Percentiles rank a stretch among this genome's conserved stretches.
Evolutionary conservation across 306 rosid species (phyloP).

Genomic region (Psophocarpus tetragonolobus): DNA sequence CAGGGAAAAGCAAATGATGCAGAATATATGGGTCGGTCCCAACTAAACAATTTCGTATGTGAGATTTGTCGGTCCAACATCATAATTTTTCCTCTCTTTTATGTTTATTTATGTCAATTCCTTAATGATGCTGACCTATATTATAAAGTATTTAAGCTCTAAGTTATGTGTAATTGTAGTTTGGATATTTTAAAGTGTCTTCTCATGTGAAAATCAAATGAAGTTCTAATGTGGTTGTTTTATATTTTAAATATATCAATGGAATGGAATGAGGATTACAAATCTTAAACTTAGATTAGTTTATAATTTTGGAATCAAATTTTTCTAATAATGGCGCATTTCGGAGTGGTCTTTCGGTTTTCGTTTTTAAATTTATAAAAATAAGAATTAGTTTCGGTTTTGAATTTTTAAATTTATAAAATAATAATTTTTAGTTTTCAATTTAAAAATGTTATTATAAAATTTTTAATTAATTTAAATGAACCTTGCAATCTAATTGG

Average conservation of each 20-base stretch:
- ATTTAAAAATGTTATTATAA: no score
- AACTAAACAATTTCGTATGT: conserved; percentile 5
- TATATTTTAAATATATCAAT: not conserved
- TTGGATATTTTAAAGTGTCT: not conserved
- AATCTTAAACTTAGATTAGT: not conserved
- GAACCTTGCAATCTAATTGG: no score
- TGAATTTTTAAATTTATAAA: no score
- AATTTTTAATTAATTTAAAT: no score
- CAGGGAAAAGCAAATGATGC: conserved; percentile 36
- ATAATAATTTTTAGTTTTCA: no score
- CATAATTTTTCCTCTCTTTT: not conserved
- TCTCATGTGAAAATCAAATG: not conserved
- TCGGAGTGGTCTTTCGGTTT: no score
- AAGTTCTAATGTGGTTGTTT: not conserved
- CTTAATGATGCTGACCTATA: not conserved
- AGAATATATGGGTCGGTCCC: conserved; percentile 39
- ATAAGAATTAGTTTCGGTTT: no score
- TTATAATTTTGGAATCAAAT: not conserved
- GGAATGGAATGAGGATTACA: not conserved
- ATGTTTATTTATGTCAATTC: not conserved
- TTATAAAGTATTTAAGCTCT: not conserved
- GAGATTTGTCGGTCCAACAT: conserved; percentile 38
- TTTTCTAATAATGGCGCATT: no score
- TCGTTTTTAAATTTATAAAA: no score
- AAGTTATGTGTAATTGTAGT: not conserved